Evolutionary conservation across 768 basidiomycete species (phyloP).

Genomic region (Albatrellus ellisii): DNA sequence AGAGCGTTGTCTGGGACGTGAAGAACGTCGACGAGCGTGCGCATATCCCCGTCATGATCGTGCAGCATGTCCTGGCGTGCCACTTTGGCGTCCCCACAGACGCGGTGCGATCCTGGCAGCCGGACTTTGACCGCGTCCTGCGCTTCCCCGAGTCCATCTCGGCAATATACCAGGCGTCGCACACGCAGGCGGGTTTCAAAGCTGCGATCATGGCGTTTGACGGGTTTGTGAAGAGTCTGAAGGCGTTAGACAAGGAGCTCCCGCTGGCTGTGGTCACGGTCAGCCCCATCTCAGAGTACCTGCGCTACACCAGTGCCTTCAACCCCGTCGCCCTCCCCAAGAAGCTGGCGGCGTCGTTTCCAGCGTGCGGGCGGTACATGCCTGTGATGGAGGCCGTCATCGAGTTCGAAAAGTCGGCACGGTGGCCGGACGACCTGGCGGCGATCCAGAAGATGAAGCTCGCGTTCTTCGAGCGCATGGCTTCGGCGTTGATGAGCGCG

Average conservation of each 20-base stretch:
- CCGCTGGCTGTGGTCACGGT: constrained; percentile 71
- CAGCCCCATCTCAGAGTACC: constrained; percentile 54
- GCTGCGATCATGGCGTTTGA: constrained; percentile 73
- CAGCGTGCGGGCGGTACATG: constrained; percentile 48
- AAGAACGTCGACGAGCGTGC: constrained; percentile 67
- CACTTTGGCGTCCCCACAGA: constrained; percentile 58
- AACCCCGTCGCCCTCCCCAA: constrained; percentile 61
- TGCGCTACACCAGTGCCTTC: constrained; percentile 79
- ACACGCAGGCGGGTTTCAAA: constrained; percentile 47
- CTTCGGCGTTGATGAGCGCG: constrained; percentile 42
- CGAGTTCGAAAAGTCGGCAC: constrained; percentile 84
- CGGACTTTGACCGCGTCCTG: constrained; percentile 42
- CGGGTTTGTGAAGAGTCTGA: constrained; percentile 58
- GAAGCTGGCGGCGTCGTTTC: constrained; percentile 36
- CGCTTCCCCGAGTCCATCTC: constrained; percentile 45
- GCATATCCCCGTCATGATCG: constrained; percentile 63
- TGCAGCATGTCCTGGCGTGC: constrained; percentile 54
- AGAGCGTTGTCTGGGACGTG: constrained; percentile 96
- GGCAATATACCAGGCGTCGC: constrained; percentile 22
- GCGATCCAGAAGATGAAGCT: constrained; percentile 93
- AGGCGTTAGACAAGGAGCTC: constrained; percentile 53
- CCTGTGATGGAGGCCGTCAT: constrained; percentile 63
- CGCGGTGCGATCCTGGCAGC: constrained; percentile 46
- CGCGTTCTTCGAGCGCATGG: constrained; percentile 80
- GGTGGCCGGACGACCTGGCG: constrained; percentile 89